These are phyloP conservation scores for Globisporangium middletonii DNA, from an alignment of 352 stramenopile genomes.

Conservation along the genomic window DNA sequence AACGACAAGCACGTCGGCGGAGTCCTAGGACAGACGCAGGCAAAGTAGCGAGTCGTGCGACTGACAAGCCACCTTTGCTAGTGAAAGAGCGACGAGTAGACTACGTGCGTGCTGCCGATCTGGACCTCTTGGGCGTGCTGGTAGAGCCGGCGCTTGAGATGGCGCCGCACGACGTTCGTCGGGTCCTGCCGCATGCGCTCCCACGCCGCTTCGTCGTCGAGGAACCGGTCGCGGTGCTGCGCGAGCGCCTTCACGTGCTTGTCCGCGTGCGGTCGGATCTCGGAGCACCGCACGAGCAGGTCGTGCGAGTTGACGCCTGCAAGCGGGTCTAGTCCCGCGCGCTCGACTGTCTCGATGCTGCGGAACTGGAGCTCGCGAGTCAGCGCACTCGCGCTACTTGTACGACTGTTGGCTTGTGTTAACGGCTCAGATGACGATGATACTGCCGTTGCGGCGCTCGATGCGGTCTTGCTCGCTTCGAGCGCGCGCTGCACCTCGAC, in stretches of 20 bases:
- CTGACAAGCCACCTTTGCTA: constrained; percentile 4
- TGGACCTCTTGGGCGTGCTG: constrained; percentile 59
- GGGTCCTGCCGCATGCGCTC: constrained; percentile 62
- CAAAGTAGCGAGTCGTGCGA: constrained; percentile 2
- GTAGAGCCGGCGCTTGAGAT: constrained; percentile 39
- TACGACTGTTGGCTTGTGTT: background rate
- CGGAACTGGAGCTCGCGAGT: constrained; percentile 19
- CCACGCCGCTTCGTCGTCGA: constrained; percentile 53
- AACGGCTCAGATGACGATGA: background rate
- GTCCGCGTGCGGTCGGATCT: constrained; percentile 55
- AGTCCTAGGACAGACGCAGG: background rate
- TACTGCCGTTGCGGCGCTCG: background rate
- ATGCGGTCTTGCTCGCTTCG: background rate
- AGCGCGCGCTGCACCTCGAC: constrained; percentile 15
- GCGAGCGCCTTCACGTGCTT: constrained; percentile 34
- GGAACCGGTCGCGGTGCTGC: constrained; percentile 43
- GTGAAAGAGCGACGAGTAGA: constrained; percentile 60
- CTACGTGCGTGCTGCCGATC: constrained; percentile 53
- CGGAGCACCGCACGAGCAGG: constrained; percentile 52
- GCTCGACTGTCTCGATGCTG: constrained; percentile 61
- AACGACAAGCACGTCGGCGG: background rate
- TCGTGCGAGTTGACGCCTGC: constrained; percentile 62
- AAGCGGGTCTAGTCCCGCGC: constrained; percentile 38
- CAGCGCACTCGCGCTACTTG: background rate
- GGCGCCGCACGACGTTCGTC: constrained; percentile 54